phyloP scores from a whole-genome alignment of 1,284 basidiomycete genomes.

The Puccinia novopanici region DNA sequence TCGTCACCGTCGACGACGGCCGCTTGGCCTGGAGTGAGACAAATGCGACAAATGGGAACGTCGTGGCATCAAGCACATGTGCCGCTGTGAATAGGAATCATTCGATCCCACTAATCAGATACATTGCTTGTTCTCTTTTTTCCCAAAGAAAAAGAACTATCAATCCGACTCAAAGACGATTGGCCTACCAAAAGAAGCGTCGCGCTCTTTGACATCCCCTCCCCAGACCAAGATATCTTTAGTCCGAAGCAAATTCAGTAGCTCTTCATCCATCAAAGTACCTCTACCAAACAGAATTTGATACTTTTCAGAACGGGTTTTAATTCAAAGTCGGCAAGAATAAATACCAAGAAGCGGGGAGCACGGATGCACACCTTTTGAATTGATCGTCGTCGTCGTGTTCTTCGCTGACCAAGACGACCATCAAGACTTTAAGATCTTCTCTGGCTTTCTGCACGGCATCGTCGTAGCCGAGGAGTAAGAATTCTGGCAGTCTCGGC shows the following conservation, averaged over 20 bases:
- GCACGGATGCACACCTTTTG: conserved; percentile 10
- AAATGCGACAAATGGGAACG: conserved; percentile 37
- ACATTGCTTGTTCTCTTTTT: background rate
- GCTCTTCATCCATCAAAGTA: conserved; percentile 45
- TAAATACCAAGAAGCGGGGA: background rate
- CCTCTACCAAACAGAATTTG: conserved; percentile 5
- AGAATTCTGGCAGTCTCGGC: conserved; percentile 35
- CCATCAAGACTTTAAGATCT: conserved; percentile 42
- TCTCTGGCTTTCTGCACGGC: conserved; percentile 40
- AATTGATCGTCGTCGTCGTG: conserved; percentile 41
- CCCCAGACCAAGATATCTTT: conserved; percentile 48
- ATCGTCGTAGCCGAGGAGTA: conserved; percentile 47
- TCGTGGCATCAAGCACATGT: conserved; percentile 31
- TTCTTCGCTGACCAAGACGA: conserved; percentile 44
- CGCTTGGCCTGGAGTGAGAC: conserved; percentile 37
- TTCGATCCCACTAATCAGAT: background rate
- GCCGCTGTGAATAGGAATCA: conserved; percentile 19
- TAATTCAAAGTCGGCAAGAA: background rate
- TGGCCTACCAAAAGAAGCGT: conserved; percentile 29
- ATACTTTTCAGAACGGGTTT: background rate
- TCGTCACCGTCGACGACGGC: conserved; percentile 11
- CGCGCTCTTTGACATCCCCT: conserved; percentile 40
- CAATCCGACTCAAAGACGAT: background rate
- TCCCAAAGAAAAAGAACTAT: background rate
- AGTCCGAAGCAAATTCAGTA: conserved; percentile 11